phyloP scores from a whole-genome alignment of 176 grass and related monocot species.

The Puccinellia tenuiflora region DNA sequence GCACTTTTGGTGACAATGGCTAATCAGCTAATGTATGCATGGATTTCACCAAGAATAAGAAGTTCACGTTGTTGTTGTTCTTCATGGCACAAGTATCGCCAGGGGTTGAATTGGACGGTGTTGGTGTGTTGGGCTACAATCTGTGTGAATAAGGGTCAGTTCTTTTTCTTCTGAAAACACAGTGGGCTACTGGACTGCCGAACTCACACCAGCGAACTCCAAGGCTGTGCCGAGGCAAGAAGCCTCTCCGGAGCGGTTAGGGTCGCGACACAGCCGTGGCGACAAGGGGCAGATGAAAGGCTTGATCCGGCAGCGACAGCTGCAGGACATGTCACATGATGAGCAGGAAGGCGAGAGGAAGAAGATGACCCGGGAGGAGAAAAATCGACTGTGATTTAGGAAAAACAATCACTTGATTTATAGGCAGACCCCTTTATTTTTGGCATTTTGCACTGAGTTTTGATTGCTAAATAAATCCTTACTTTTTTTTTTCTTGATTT shows the following conservation, averaged over 20 bases:
- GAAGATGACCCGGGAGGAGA: background rate
- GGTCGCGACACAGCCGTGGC: no score
- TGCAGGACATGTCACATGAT: background rate
- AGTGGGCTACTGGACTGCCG: background rate
- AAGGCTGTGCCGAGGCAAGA: background rate
- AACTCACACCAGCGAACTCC: background rate
- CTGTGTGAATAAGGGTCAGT: background rate
- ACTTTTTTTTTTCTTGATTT: no score
- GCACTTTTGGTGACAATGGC: background rate
- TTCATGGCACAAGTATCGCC: background rate
- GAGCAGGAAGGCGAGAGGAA: background rate
- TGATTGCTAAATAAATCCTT: background rate
- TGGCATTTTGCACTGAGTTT: background rate
- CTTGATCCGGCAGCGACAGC: background rate
- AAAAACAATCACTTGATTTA: background rate
- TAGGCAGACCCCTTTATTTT: background rate
- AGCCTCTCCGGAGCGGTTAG: background rate
- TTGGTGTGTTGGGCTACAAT: background rate
- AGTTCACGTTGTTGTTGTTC: background rate
- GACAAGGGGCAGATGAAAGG: background rate
- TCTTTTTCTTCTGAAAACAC: background rate
- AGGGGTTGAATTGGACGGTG: background rate
- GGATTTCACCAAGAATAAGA: background rate
- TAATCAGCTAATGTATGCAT: background rate
- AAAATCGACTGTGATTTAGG: background rate